Conservation (phyloP, 2,329 filamentous ascomycete genomes). For the Ophiostoma himal-ulmi region DNA sequence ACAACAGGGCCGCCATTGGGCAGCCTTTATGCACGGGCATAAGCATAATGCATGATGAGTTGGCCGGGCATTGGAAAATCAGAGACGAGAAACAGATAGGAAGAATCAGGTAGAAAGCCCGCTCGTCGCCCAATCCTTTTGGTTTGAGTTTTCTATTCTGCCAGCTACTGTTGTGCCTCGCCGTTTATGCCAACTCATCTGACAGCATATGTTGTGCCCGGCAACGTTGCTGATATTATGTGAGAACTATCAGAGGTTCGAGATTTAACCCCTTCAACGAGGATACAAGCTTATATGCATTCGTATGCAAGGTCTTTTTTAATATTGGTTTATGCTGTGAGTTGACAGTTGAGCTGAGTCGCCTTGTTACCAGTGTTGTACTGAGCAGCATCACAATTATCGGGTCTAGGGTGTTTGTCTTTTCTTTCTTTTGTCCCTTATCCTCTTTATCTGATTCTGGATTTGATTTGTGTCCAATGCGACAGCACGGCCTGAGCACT, state of each 20-base stretch:
- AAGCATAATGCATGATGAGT: conserved; percentile 4
- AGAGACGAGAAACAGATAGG: too few relatives aligned
- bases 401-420: background rate
- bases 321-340: background rate
- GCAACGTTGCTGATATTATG: too few relatives aligned
- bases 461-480: background rate
- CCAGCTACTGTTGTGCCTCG: background rate
- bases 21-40: background rate
- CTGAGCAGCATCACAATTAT: background rate
- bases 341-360: background rate
- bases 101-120: background rate
- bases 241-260: too few relatives aligned
- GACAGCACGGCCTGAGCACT: background rate
- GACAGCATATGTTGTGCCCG: background rate
- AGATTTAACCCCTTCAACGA: background rate
- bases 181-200: conserved; percentile 3
- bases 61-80: background rate
- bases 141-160: background rate
- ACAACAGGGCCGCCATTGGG: background rate
- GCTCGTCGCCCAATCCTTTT: background rate
- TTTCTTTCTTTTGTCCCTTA: background rate
- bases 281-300: background rate
- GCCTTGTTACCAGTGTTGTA: background rate
- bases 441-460: background rate
- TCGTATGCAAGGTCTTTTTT: background rate